These are phyloP conservation scores for Talaromyces trachyspermus DNA, from an alignment of 495 filamentous ascomycete species.

Conservation along the genomic window DNA sequence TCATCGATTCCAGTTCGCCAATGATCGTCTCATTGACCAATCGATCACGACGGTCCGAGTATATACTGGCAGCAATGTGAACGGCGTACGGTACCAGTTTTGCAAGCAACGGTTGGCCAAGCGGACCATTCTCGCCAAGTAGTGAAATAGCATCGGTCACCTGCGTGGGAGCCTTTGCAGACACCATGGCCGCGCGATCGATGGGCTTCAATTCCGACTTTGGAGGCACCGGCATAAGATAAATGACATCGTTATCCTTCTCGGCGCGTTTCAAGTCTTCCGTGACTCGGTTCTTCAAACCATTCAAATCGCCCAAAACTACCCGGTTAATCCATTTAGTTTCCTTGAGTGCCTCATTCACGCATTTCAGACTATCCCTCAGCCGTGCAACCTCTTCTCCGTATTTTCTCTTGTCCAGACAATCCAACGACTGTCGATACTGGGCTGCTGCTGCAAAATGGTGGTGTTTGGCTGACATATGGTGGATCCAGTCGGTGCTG, in stretches of 20 bases:
- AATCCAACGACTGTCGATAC: constrained; percentile 87
- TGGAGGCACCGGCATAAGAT: constrained; percentile 74
- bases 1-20: constrained; percentile 75
- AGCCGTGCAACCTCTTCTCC: constrained; percentile 92
- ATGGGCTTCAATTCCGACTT: constrained; percentile 83
- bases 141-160: constrained; percentile 71
- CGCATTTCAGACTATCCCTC: constrained; percentile 71
- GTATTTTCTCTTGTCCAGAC: constrained; percentile 87
- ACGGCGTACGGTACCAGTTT: constrained; percentile 95
- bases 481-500: constrained; percentile 94
- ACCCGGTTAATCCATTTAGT: constrained; percentile 76
- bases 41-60: constrained; percentile 83
- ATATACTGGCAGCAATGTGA: constrained; percentile 89
- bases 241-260: constrained; percentile 94
- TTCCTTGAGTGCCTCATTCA: constrained; percentile 83
- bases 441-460: constrained; percentile 97
- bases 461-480: constrained; percentile 94
- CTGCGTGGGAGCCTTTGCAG: constrained; percentile 69
- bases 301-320: constrained; percentile 76
- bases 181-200: constrained; percentile 83
- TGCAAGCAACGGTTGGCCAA: constrained; percentile 79
- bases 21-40: constrained; percentile 81
- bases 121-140: constrained; percentile 68
- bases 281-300: constrained; percentile 69
- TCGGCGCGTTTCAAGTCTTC: constrained; percentile 90